These are phyloP conservation scores for Oxytropis ochrocephala DNA, from an alignment of 306 rosid species.

Conservation along the genomic window DNA sequence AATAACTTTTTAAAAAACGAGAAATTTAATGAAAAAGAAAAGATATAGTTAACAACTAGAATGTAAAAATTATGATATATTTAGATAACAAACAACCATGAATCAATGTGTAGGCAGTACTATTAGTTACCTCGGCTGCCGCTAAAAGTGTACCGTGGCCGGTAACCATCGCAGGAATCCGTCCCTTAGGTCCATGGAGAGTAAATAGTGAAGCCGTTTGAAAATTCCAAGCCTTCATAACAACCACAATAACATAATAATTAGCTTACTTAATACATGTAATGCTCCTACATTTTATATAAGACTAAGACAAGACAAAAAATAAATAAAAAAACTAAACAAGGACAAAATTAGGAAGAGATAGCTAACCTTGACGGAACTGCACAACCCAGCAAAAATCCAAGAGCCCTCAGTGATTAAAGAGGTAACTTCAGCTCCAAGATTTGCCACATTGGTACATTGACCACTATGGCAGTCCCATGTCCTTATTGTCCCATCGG, in stretches of 20 bases:
- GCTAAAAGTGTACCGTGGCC: slow-evolving; percentile 31
- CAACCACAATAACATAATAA: background rate
- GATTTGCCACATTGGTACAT: slow-evolving; percentile 19
- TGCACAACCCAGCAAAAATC: slow-evolving; percentile 31
- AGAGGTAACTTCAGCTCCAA: slow-evolving; percentile 27
- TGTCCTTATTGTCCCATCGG: slow-evolving; percentile 26
- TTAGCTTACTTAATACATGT: background rate
- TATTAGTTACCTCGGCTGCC: slow-evolving; percentile 22
- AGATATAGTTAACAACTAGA: background rate
- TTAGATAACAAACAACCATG: background rate
- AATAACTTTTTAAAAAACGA: background rate
- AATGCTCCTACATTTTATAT: background rate
- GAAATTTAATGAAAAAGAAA: background rate
- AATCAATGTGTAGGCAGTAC: background rate
- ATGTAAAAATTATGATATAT: background rate
- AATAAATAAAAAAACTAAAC: background rate
- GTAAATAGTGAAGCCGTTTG: slow-evolving; percentile 8
- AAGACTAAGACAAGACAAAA: no score
- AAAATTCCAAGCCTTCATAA: slow-evolving; percentile 38
- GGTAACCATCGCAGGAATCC: slow-evolving; percentile 25
- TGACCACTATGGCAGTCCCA: slow-evolving; percentile 44
- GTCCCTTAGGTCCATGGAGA: slow-evolving; percentile 33
- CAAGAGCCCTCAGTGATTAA: slow-evolving; percentile 34
- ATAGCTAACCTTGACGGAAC: slow-evolving; percentile 27
- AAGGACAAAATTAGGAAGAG: background rate